Evolutionary conservation across 495 filamentous ascomycete genomes (phyloP).

Genomic region (Podospora conica): DNA sequence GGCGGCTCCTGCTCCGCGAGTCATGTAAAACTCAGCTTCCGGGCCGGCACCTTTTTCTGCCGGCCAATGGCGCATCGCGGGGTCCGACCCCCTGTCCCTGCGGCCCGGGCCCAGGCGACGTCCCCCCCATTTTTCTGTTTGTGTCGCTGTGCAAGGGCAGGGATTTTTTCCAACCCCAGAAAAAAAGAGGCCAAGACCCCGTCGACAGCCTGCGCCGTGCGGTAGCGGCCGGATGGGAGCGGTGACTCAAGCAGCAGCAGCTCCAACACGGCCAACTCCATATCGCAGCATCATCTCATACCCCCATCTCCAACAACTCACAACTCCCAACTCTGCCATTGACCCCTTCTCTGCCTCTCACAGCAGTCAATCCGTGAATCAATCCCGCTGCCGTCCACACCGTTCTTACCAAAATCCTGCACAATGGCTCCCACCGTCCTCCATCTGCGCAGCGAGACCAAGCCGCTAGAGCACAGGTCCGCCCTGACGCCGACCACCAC

Average conservation of each 20-base stretch:
- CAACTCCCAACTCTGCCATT: not conserved
- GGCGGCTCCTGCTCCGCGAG: no score
- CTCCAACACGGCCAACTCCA: not conserved
- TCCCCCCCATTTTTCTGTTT: not conserved
- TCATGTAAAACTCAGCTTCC: no score
- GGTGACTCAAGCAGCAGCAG: not conserved
- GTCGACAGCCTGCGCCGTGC: no score
- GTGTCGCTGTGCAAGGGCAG: not conserved
- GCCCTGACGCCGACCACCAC: slow-evolving; percentile 56
- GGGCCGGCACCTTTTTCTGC: not conserved
- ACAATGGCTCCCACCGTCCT: slow-evolving; percentile 38
- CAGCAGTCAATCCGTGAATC: not conserved
- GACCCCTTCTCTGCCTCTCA: not conserved
- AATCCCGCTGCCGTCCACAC: not conserved
- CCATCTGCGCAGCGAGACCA: slow-evolving; percentile 44
- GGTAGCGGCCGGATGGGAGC: not conserved
- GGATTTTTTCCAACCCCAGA: not conserved
- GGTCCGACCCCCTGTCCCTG: not conserved
- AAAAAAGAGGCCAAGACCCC: not conserved
- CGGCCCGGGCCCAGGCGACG: not conserved
- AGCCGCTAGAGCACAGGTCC: slow-evolving; percentile 54
- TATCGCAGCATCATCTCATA: not conserved
- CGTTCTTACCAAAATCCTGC: not conserved
- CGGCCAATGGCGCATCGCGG: not conserved
- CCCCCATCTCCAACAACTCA: no score